These are phyloP conservation scores for Fremontodendron californicum DNA, from an alignment of 345 rosid species.

Conservation along the genomic window DNA sequence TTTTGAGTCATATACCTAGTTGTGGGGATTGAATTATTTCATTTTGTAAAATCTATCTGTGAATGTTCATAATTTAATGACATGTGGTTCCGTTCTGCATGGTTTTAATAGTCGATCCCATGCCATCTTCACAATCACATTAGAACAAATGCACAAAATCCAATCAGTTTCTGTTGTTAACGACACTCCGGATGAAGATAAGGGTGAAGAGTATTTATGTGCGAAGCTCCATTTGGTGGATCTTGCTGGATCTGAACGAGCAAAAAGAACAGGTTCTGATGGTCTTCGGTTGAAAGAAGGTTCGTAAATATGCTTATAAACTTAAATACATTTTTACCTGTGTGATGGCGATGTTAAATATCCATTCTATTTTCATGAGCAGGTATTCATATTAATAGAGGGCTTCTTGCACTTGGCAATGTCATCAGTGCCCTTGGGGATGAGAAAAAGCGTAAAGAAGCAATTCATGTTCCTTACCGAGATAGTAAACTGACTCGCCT, in stretches of 20 bases:
- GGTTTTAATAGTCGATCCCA: constrained; percentile 69
- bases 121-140: constrained; percentile 85
- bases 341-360: constrained; percentile 3
- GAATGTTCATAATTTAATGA: constrained; percentile 27
- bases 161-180: constrained; percentile 39
- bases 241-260: constrained; percentile 90
- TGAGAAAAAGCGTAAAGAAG: constrained; percentile 80
- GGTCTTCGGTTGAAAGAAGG: constrained; percentile 82
- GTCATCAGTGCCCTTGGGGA: constrained; percentile 87
- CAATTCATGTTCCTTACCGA: constrained; percentile 77
- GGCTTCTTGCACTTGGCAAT: constrained; percentile 89
- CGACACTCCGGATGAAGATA: constrained; percentile 42
- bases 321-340: constrained; percentile 9
- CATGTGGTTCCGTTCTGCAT: constrained; percentile 29
- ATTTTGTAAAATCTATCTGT: not conserved
- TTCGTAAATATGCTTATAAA: constrained; percentile 24
- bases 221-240: constrained; percentile 87
- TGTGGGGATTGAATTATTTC: constrained; percentile 6
- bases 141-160: constrained; percentile 67
- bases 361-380: constrained; percentile 21
- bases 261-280: constrained; percentile 81
- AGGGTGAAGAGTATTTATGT: constrained; percentile 66
- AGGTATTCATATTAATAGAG: constrained; percentile 81
- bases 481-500: constrained; percentile 85
- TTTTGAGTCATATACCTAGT: constrained; percentile 5